A percentile compares a stretch with the other conserved stretches of the same genome.
Evolutionary conservation across 441 rosid genomes (phyloP).

Genomic region (Biscutella laevigata): DNA sequence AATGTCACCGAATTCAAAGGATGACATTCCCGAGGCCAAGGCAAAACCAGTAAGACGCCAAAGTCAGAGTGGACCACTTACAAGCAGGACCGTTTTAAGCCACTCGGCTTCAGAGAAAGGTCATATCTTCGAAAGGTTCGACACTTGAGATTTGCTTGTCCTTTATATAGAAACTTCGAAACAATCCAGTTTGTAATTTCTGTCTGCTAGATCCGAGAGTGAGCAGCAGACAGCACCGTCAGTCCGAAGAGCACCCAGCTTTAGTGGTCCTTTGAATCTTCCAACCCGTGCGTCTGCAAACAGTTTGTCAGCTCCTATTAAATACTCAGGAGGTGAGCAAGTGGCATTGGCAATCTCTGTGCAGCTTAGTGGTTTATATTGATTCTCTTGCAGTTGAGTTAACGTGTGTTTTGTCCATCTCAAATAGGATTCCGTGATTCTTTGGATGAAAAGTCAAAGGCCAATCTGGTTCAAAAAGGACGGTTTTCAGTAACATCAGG

Average conservation of each 20-base stretch:
- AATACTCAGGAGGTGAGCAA: constrained; percentile 77
- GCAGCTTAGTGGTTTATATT: constrained; percentile 3
- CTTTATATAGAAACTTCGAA: not conserved
- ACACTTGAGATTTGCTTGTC: constrained; percentile 10
- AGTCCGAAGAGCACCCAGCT: constrained; percentile 68
- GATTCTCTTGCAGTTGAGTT: constrained; percentile 3
- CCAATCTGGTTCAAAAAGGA: constrained; percentile 91
- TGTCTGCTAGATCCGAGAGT: constrained; percentile 46
- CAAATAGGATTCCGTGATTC: constrained; percentile 77
- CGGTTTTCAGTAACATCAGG: constrained; percentile 97
- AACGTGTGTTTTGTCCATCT: constrained; percentile 11
- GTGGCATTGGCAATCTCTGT: constrained; percentile 7
- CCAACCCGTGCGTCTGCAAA: constrained; percentile 94
- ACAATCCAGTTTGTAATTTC: not conserved
- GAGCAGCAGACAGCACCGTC: constrained; percentile 36
- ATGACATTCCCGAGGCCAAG: constrained; percentile 38
- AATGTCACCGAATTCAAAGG: constrained; percentile 44
- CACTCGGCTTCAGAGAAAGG: constrained; percentile 58
- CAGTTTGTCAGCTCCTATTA: constrained; percentile 95
- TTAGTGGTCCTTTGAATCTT: constrained; percentile 95
- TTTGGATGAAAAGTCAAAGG: constrained; percentile 84
- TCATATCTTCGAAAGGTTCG: constrained; percentile 57
- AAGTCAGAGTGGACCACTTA: constrained; percentile 85
- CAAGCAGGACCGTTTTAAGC: constrained; percentile 46
- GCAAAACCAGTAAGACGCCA: constrained; percentile 52